phyloP scores from a whole-genome alignment of 106 monocot genomes.

The Dendrobium nobile region DNA sequence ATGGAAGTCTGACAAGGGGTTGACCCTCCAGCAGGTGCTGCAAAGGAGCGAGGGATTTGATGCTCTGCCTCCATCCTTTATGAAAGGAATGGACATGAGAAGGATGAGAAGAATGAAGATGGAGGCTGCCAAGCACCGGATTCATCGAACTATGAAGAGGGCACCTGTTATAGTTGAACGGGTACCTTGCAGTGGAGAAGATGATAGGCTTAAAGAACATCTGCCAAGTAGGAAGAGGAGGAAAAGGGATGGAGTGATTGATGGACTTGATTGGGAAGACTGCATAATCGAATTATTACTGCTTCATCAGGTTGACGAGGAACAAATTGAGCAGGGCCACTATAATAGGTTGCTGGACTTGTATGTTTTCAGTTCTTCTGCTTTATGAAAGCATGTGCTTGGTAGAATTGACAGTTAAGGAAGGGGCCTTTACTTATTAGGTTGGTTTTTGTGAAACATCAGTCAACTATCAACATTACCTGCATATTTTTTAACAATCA shows the following conservation, averaged over 20 bases:
- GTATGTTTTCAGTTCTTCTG: slow-evolving; percentile 47
- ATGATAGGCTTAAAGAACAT: background rate
- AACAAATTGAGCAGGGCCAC: slow-evolving; percentile 69
- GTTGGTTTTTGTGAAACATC: too few species aligned
- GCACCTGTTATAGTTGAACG: background rate
- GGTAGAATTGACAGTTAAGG: background rate
- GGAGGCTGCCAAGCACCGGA: slow-evolving; percentile 51
- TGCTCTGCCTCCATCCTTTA: slow-evolving; percentile 65
- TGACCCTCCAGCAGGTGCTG: slow-evolving; percentile 37
- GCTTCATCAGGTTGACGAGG: slow-evolving; percentile 60
- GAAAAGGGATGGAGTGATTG: slow-evolving; percentile 13
- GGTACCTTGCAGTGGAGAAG: background rate
- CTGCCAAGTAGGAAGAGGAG: slow-evolving; percentile 12
- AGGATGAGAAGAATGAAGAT: slow-evolving; percentile 52
- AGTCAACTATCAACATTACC: too few species aligned
- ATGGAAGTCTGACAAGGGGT: slow-evolving; percentile 23
- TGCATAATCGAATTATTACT: slow-evolving; percentile 68
- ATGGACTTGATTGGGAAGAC: slow-evolving; percentile 75
- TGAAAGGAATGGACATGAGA: slow-evolving; percentile 43
- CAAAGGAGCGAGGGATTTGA: slow-evolving; percentile 63
- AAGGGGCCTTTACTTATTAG: too few species aligned
- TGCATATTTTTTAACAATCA: too few species aligned
- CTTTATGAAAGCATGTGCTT: background rate
- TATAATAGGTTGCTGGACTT: slow-evolving; percentile 76
- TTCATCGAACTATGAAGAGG: slow-evolving; percentile 35